Evolutionary conservation across 1,284 basidiomycete species (phyloP).

Genomic region (Ustilago bromivora): DNA sequence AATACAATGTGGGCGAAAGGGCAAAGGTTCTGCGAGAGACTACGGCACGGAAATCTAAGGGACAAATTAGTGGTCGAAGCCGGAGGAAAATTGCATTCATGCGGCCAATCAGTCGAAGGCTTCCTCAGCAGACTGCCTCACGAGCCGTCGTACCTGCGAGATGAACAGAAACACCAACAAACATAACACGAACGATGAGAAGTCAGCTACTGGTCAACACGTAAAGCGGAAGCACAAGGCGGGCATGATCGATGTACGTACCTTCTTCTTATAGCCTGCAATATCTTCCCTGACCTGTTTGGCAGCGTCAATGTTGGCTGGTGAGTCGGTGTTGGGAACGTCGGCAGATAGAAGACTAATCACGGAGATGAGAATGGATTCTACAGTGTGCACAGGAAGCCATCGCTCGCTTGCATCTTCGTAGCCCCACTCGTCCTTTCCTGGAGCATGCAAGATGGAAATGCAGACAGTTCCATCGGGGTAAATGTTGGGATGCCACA

Average conservation of each 20-base stretch:
- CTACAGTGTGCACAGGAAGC: slow-evolving; percentile 96
- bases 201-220: neutral
- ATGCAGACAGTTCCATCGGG: slow-evolving; percentile 90
- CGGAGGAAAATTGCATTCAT: neutral
- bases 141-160: slow-evolving; percentile 61
- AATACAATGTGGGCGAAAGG: slow-evolving; percentile 15
- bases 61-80: neutral
- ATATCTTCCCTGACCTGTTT: slow-evolving; percentile 69
- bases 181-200: neutral
- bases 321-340: slow-evolving; percentile 90
- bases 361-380: slow-evolving; percentile 95
- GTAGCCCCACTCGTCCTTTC: slow-evolving; percentile 97
- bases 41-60: neutral
- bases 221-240: neutral
- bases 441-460: slow-evolving; percentile 96
- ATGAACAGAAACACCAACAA: neutral
- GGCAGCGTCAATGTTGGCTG: slow-evolving; percentile 92
- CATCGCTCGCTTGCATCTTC: slow-evolving; percentile 97
- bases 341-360: slow-evolving; percentile 95
- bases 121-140: slow-evolving; percentile 67
- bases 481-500: slow-evolving; percentile 99
- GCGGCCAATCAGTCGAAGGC: slow-evolving; percentile 39
- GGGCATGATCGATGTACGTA: slow-evolving; percentile 11
- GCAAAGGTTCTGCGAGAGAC: neutral
- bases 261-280: slow-evolving; percentile 66